These are phyloP conservation scores for Aegle marmelos DNA, from an alignment of 345 rosid genomes.

Conservation along the genomic window DNA sequence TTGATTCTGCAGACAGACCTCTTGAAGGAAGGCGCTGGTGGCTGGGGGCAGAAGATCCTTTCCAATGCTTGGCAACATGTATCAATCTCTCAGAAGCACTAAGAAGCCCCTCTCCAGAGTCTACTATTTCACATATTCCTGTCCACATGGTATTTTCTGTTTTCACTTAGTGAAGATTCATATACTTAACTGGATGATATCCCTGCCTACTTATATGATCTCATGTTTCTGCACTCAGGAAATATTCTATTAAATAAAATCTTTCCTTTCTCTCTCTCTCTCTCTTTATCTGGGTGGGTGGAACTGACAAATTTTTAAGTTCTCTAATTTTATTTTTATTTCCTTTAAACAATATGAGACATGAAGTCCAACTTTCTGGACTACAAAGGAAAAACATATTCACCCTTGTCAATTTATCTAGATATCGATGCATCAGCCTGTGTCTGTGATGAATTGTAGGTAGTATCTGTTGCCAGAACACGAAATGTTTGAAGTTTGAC, in stretches of 20 bases:
- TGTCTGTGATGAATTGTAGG: background rate
- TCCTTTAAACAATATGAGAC: background rate
- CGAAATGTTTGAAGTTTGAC: background rate
- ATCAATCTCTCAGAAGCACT: constrained; percentile 84
- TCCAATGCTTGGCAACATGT: constrained; percentile 93
- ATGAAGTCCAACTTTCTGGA: background rate
- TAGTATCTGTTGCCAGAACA: background rate
- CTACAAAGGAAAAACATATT: background rate
- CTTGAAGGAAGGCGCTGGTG: constrained; percentile 97
- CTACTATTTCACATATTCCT: constrained; percentile 71
- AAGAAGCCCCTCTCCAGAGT: constrained; percentile 79
- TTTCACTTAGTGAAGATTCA: constrained; percentile 1
- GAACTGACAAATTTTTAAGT: background rate
- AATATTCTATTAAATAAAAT: background rate
- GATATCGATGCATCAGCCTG: background rate
- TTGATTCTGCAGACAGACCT: constrained; percentile 92
- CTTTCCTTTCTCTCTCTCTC: background rate
- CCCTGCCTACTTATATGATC: background rate
- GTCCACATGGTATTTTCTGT: constrained; percentile 75
- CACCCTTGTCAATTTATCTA: background rate
- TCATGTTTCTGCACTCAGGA: background rate
- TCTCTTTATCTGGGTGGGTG: background rate
- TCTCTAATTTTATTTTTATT: background rate
- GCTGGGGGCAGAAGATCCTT: constrained; percentile 97
- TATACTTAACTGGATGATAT: background rate